Conservation (phyloP, 148 eudicot species). For the Silene latifolia region DNA sequence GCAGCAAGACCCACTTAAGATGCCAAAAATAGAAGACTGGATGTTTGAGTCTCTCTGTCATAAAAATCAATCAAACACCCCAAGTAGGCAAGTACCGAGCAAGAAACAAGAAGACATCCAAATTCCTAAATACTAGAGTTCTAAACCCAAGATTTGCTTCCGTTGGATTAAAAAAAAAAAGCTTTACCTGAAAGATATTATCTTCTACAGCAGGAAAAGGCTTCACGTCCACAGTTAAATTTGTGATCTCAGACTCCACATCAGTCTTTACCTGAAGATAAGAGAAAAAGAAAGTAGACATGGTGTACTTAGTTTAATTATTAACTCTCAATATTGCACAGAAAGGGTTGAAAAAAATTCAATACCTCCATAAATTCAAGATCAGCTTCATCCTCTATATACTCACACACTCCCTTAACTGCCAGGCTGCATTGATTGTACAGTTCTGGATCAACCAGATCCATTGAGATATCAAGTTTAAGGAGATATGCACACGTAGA, state of each 20-base stretch:
- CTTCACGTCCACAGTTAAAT: slow-evolving; percentile 32
- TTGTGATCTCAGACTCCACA: slow-evolving; percentile 29
- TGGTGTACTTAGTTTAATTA: neutral
- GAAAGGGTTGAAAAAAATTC: neutral
- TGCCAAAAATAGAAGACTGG: neutral
- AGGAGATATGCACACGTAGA: slow-evolving; percentile 55
- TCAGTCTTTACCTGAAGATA: slow-evolving; percentile 35
- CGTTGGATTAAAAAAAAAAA: neutral
- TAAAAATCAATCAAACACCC: neutral
- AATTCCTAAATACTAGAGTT: too few relatives aligned
- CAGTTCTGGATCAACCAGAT: slow-evolving; percentile 65
- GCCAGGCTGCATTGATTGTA: slow-evolving; percentile 54
- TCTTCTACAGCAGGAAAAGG: slow-evolving; percentile 47
- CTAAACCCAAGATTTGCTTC: neutral
- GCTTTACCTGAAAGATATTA: slow-evolving; percentile 69
- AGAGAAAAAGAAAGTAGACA: neutral
- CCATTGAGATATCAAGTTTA: slow-evolving; percentile 69
- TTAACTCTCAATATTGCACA: neutral
- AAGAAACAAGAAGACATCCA: neutral
- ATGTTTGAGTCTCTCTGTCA: neutral
- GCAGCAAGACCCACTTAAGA: neutral
- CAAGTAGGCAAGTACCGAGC: neutral
- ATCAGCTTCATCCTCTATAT: slow-evolving; percentile 41
- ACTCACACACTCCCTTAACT: slow-evolving; percentile 36
- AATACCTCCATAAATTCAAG: slow-evolving; percentile 52